These are phyloP conservation scores for Calonectria naviculata DNA, from an alignment of 2,329 filamentous ascomycete genomes.

Conservation along the genomic window DNA sequence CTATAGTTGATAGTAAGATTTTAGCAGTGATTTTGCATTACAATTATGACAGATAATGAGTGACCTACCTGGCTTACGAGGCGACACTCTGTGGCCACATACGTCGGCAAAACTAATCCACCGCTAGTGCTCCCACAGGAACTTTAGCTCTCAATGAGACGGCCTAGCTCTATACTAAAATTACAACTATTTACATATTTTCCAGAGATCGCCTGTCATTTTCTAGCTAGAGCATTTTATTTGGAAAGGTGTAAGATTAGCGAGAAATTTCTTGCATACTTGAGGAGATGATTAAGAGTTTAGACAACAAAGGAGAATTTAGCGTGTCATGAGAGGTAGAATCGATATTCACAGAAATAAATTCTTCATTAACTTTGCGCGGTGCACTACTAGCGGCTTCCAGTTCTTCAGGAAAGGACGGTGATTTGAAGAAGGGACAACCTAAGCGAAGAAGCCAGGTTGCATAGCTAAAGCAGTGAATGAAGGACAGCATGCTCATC, in stretches of 20 bases:
- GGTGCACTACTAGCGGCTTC: too few species aligned
- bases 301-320: too few species aligned
- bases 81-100: not conserved
- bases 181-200: constrained; percentile 43
- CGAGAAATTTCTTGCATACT: constrained; percentile 45
- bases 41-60: too few species aligned
- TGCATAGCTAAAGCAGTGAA: constrained; percentile 16
- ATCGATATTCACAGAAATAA: too few species aligned
- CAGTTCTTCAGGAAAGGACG: constrained; percentile 10
- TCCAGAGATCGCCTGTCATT: constrained; percentile 28
- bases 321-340: too few species aligned
- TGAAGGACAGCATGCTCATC: constrained; percentile 48
- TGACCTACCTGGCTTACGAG: too few species aligned
- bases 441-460: constrained; percentile 38
- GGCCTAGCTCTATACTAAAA: constrained; percentile 42
- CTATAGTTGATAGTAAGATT: too few species aligned
- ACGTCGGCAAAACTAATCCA: constrained; percentile 42
- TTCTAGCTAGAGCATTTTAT: constrained; percentile 37
- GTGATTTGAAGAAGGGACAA: not conserved
- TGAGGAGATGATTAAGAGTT: constrained; percentile 33
- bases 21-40: too few species aligned
- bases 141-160: constrained; percentile 31
- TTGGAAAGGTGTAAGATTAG: constrained; percentile 46
- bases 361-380: too few species aligned
- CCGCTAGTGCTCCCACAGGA: constrained; percentile 24